A percentile compares a stretch with the other conserved stretches of the same genome.
These are phyloP conservation scores for Phytopythium vexans DNA, from an alignment of 352 stramenopile genomes.

Conservation along the genomic window DNA sequence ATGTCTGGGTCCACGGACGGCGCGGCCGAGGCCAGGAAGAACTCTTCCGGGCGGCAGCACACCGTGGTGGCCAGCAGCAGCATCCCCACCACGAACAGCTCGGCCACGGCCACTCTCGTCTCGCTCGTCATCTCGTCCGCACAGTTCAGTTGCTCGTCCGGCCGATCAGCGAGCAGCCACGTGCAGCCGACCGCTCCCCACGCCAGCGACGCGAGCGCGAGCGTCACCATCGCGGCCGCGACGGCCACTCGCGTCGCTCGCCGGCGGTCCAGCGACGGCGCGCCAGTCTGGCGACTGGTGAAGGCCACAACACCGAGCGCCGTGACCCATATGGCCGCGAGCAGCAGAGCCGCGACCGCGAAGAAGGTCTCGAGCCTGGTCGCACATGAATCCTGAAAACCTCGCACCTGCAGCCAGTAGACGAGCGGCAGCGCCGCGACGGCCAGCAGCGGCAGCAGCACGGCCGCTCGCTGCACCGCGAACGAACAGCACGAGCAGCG, in stretches of 20 bases:
- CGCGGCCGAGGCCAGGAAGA: conserved; percentile 30
- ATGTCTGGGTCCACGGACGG: conserved; percentile 27
- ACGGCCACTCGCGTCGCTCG: neutral
- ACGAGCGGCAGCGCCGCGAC: conserved; percentile 17
- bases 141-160: conserved; percentile 6
- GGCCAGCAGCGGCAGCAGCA: conserved; percentile 25
- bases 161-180: neutral
- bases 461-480: conserved; percentile 23
- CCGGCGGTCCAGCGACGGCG: neutral
- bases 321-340: conserved; percentile 17
- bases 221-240: conserved; percentile 8
- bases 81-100: conserved; percentile 31
- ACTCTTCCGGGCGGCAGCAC: conserved; percentile 56
- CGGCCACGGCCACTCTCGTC: conserved; percentile 15
- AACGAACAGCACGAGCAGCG: conserved; percentile 56
- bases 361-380: conserved; percentile 19
- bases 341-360: conserved; percentile 15
- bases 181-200: too few relatives aligned
- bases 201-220: conserved; percentile 8
- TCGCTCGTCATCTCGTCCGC: conserved; percentile 7
- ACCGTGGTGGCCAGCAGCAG: conserved; percentile 37
- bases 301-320: conserved; percentile 8
- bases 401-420: conserved; percentile 21
- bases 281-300: conserved; percentile 2
- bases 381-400: conserved; percentile 1